phyloP scores from a whole-genome alignment of 2,329 filamentous ascomycete species.

The Sporothrix luriei region DNA sequence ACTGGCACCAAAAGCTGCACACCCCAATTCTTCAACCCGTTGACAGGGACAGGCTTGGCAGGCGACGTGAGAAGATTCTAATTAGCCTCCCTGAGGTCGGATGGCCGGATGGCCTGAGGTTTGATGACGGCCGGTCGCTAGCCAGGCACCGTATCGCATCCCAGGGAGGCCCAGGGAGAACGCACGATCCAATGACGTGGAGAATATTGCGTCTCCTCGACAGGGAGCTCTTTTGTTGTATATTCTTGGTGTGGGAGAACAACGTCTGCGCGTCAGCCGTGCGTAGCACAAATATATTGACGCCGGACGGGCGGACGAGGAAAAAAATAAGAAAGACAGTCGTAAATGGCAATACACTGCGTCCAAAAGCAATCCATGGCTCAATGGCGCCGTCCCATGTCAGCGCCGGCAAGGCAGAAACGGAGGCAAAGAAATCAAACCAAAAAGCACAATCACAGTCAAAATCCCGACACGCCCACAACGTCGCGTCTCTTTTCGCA shows the following conservation, averaged over 20 bases:
- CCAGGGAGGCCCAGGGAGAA: no score
- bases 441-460: no score
- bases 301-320: neutral
- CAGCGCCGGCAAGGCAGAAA: no score
- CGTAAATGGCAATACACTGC: neutral
- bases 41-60: neutral
- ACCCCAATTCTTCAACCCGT: slow-evolving; percentile 6
- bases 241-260: neutral
- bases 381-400: no score
- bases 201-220: neutral
- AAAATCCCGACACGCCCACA: no score
- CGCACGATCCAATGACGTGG: neutral
- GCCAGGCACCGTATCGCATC: neutral
- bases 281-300: slow-evolving; percentile 16
- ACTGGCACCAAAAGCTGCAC: neutral
- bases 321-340: neutral
- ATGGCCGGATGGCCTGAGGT: no score
- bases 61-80: no score
- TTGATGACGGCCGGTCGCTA: neutral
- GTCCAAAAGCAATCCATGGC: neutral
- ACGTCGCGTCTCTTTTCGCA: neutral
- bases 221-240: neutral
- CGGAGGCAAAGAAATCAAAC: no score
- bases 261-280: no score
- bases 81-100: neutral